Conservation (phyloP, 2,329 filamentous ascomycete genomes). For the Didymella exigua region DNA sequence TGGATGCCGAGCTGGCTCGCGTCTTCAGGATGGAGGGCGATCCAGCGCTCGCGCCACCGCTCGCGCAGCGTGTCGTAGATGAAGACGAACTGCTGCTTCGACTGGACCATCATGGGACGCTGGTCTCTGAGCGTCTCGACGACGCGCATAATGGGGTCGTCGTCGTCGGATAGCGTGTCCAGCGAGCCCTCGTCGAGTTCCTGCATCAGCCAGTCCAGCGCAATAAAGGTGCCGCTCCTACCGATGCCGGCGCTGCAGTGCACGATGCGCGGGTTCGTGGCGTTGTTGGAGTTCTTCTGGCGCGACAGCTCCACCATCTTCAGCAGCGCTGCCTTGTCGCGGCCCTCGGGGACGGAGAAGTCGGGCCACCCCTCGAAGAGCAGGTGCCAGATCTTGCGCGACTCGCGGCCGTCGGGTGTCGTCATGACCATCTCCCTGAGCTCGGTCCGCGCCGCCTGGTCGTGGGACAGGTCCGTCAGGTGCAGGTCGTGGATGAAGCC, state of each 20-base stretch:
- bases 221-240: conserved; percentile 92
- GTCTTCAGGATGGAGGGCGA: conserved; percentile 34
- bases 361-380: conserved; percentile 90
- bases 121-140: conserved; percentile 85
- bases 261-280: conserved; percentile 72
- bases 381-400: conserved; percentile 78
- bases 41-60: conserved; percentile 66
- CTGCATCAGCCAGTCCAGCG: conserved; percentile 86
- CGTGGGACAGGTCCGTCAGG: conserved; percentile 61
- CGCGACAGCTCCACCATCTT: conserved; percentile 71
- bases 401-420: conserved; percentile 53
- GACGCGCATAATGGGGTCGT: conserved; percentile 76
- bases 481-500: conserved; percentile 71
- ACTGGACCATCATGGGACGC: conserved; percentile 94
- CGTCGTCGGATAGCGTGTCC: conserved; percentile 53
- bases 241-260: conserved; percentile 86
- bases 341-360: conserved; percentile 76
- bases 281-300: conserved; percentile 57
- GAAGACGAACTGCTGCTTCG: conserved; percentile 81
- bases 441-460: conserved; percentile 66
- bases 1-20: conserved; percentile 33
- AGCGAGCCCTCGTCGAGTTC: conserved; percentile 79
- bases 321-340: conserved; percentile 71
- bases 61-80: conserved; percentile 85
- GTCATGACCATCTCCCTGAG: conserved; percentile 71